Percentiles rank a stretch among this genome's conserved stretches.
phyloP scores from a whole-genome alignment of 805 yeast species.

The Peterozyma xylosa region DNA sequence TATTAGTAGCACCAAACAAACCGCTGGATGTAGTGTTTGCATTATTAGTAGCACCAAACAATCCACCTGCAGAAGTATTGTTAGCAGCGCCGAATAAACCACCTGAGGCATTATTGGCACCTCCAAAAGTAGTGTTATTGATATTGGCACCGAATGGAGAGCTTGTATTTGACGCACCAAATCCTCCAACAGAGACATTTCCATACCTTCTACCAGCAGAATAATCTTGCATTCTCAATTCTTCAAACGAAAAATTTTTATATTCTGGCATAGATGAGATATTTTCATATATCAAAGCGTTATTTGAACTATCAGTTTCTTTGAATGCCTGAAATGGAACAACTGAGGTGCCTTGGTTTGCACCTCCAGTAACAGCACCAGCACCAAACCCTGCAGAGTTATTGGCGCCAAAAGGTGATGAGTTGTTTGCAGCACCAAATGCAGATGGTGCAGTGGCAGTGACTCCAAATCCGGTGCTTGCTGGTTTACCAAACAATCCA shows the following conservation, averaged over 20 bases:
- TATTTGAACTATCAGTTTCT: slow-evolving; percentile 66
- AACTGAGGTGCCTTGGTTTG: slow-evolving; percentile 60
- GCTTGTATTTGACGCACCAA: slow-evolving; percentile 23
- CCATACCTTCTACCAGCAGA: slow-evolving; percentile 63
- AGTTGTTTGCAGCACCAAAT: slow-evolving; percentile 16
- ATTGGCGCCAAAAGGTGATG: slow-evolving; percentile 18
- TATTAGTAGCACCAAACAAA: slow-evolving; percentile 33
- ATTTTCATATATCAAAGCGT: slow-evolving; percentile 57
- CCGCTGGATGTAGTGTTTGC: slow-evolving; percentile 27
- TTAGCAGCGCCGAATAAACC: slow-evolving; percentile 22
- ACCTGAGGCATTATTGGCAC: slow-evolving; percentile 13
- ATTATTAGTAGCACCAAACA: slow-evolving; percentile 12
- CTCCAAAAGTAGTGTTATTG: slow-evolving; percentile 18
- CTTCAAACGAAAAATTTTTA: slow-evolving; percentile 73
- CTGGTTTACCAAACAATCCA: slow-evolving; percentile 14
- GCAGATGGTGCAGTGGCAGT: slow-evolving; percentile 23
- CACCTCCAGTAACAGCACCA: slow-evolving; percentile 20
- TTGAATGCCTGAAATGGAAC: slow-evolving; percentile 62
- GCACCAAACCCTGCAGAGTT: slow-evolving; percentile 22
- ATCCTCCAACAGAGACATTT: slow-evolving; percentile 28
- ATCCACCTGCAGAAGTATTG: slow-evolving; percentile 17
- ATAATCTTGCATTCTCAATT: slow-evolving; percentile 84
- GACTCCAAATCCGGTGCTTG: slow-evolving; percentile 14
- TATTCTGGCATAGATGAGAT: slow-evolving; percentile 91
- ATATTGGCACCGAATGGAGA: slow-evolving; percentile 23